Conservation (phyloP, 768 basidiomycete genomes). For the Myochromella boudieri region DNA sequence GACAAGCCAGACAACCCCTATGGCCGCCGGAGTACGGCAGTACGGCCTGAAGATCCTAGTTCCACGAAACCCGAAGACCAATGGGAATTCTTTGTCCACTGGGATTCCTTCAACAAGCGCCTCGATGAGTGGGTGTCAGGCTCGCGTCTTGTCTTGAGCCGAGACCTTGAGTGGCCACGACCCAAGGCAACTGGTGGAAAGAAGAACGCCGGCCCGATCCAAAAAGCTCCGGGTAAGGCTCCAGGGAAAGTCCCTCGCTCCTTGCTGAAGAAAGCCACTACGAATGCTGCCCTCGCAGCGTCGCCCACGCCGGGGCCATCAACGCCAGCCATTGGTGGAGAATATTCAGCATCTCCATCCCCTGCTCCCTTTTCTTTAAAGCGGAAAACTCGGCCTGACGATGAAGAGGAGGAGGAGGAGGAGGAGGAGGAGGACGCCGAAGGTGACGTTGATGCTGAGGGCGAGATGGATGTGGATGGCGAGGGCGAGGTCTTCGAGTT, state of each 20-base stretch:
- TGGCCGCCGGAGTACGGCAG: slow-evolving; percentile 41
- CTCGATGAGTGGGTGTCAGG: slow-evolving; percentile 96
- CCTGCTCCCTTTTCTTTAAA: slow-evolving; percentile 58
- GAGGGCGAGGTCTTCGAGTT: slow-evolving; percentile 70
- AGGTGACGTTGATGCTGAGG: slow-evolving; percentile 67
- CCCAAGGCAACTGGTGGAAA: slow-evolving; percentile 68
- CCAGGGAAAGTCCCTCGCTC: slow-evolving; percentile 65
- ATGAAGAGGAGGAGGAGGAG: slow-evolving; percentile 66
- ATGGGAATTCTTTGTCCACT: slow-evolving; percentile 96
- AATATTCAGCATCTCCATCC: slow-evolving; percentile 51
- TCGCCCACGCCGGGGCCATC: slow-evolving; percentile 54
- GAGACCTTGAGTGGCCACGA: slow-evolving; percentile 95
- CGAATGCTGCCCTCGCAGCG: slow-evolving; percentile 60
- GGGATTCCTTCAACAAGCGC: slow-evolving; percentile 99
- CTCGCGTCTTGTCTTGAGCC: slow-evolving; percentile 76
- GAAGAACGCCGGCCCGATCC: slow-evolving; percentile 45
- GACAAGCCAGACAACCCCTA: slow-evolving; percentile 75
- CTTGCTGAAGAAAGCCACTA: slow-evolving; percentile 68
- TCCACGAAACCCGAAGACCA: slow-evolving; percentile 66
- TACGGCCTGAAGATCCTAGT: slow-evolving; percentile 46
- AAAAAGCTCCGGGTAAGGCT: slow-evolving; percentile 64
- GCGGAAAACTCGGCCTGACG: slow-evolving; percentile 66
- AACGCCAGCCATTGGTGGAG: slow-evolving; percentile 23
- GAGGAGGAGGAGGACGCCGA: slow-evolving; percentile 55
- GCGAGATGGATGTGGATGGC: slow-evolving; percentile 76